Evolutionary conservation across 257 asterid species (phyloP), one percentile per base, ranked within the genome.

Genomic region (Striga asiatica): DNA sequence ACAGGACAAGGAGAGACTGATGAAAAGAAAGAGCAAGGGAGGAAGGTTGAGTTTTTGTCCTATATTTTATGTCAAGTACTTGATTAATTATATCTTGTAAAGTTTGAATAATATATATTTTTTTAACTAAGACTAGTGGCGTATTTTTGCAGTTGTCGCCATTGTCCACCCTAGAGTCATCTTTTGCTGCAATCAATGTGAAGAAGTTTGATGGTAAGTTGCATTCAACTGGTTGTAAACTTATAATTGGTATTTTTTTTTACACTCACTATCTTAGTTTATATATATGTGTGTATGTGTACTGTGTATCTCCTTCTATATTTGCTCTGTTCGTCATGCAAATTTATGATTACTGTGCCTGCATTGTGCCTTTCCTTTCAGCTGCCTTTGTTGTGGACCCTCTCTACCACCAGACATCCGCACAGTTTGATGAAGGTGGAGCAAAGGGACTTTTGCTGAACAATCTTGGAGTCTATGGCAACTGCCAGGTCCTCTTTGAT

Each of bases 381-480:
- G 99, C 67, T 74, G 99, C 99, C 50, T 92, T 92, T 77, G 84
- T 73, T 61, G 93, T 92, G 16, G 99, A 92, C 70, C 97, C 99
- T 66, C 97, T 92, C 51, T 92, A 92, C 74, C 99, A 92, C 61
- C 99, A 92, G 77, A 92, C 94, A 35, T 82, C 97, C 13, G 93
- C 97, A 62, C 94, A 85, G 82, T 89, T 85, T 73, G 97, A 89
- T 70, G 97, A 92, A 82, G 97, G 99, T 48, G 99, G 99, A 25
- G 97, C 94, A 2, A 92, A 82, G 78, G 99, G 99, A 56, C 76
- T 92, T 61, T 68, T 92, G 65, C 69, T 92, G 80, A 88, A 88
- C 80, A 92, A 92, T 70, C 87, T 92, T 21, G 97, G 99, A 64
- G 87, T 92, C 39, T 92, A 84, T 76, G 93, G 80, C 45, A 70